Conservation (phyloP, 2,329 filamentous ascomycete species). For the Penicillium sp. region DNA sequence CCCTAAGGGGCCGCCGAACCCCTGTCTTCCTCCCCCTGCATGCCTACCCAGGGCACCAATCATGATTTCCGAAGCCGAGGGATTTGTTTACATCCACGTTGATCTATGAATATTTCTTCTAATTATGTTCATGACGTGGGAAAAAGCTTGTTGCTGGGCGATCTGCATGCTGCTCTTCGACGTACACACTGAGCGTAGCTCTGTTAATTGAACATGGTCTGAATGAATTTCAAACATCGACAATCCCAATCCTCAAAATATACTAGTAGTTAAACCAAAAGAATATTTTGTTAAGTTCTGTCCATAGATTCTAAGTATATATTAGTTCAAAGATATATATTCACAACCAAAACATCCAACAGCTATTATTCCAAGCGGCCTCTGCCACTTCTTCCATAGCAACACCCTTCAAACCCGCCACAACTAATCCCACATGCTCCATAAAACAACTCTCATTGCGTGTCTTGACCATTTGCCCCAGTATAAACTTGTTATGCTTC, state of each 20-base stretch:
- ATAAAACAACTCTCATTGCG: conserved; percentile 53
- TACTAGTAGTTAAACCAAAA: neutral
- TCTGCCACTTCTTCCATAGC: conserved; percentile 46
- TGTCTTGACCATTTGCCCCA: conserved; percentile 49
- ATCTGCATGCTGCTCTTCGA: neutral
- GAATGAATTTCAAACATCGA: neutral
- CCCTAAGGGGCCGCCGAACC: neutral
- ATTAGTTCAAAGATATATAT: neutral
- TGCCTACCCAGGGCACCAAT: neutral
- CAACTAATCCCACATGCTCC: conserved; percentile 48
- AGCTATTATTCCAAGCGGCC: conserved; percentile 42
- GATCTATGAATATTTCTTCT: neutral
- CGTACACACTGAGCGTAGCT: neutral
- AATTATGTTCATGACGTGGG: neutral
- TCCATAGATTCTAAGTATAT: neutral
- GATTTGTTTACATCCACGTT: conserved; percentile 2
- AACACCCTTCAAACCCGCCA: conserved; percentile 51
- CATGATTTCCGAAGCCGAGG: neutral
- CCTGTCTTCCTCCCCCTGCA: conserved; percentile 8
- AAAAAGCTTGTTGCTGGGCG: neutral
- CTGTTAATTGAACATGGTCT: neutral
- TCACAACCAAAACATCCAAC: conserved; percentile 32
- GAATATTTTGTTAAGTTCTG: too few relatives aligned
- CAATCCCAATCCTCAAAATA: neutral
- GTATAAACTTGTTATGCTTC: conserved; percentile 53